Conservation (phyloP, 2,329 filamentous ascomycete species). For the Sclerotinia subarctica region DNA sequence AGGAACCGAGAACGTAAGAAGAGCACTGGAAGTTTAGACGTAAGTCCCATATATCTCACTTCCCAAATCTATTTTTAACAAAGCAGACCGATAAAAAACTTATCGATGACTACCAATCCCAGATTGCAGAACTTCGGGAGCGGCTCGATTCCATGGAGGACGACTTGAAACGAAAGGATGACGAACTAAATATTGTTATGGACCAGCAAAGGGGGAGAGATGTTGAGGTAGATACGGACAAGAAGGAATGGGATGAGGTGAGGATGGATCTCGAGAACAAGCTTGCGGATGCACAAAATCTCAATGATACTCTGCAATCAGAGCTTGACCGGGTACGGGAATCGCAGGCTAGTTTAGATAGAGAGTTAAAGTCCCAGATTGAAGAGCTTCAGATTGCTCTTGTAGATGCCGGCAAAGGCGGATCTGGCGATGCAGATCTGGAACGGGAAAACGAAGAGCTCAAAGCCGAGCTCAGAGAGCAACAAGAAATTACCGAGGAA, state of each 20-base stretch:
- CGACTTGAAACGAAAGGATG: constrained; percentile 66
- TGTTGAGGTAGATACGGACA: constrained; percentile 56
- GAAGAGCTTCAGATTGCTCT: constrained; percentile 47
- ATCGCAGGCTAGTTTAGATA: constrained; percentile 63
- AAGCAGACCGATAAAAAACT: constrained; percentile 63
- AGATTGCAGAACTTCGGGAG: constrained; percentile 70
- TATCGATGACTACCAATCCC: constrained; percentile 75
- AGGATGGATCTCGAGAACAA: constrained; percentile 68
- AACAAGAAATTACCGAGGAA: constrained; percentile 80
- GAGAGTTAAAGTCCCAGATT: constrained; percentile 61
- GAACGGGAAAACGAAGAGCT: constrained; percentile 67
- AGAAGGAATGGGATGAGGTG: constrained; percentile 67
- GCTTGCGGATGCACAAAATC: constrained; percentile 67
- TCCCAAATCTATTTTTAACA: constrained; percentile 27
- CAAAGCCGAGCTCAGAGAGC: constrained; percentile 62
- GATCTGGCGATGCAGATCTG: constrained; percentile 48
- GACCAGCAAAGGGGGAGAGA: constrained; percentile 56
- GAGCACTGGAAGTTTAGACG: constrained; percentile 42
- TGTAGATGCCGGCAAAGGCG: constrained; percentile 33
- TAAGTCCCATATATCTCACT: constrained; percentile 28
- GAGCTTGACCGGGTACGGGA: constrained; percentile 72
- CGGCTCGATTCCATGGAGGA: constrained; percentile 71
- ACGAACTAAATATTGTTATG: constrained; percentile 59
- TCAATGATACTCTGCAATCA: constrained; percentile 76
- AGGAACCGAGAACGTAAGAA: constrained; percentile 41